These are phyloP conservation scores for Beauveria scarabaeidicola DNA, from an alignment of 2,329 filamentous ascomycete genomes.

Conservation along the genomic window DNA sequence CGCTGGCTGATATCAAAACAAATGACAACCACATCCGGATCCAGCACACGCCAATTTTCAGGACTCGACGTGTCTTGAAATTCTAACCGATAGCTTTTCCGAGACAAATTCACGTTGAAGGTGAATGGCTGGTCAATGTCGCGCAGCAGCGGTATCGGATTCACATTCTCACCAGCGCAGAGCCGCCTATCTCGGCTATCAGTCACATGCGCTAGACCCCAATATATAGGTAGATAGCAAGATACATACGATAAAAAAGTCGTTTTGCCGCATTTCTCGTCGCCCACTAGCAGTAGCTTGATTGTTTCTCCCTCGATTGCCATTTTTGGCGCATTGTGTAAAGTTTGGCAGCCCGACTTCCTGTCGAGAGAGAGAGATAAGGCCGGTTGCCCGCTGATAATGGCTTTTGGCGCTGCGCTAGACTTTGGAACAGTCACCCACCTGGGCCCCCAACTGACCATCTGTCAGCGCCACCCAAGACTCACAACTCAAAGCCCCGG, in stretches of 20 bases:
- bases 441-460: no score
- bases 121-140: constrained; percentile 54
- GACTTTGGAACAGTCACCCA: not conserved
- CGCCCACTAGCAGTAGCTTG: constrained; percentile 50
- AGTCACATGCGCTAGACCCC: not conserved
- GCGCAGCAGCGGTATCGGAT: constrained; percentile 40
- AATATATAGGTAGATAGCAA: not conserved
- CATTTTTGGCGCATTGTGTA: constrained; percentile 7
- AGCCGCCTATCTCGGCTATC: constrained; percentile 35
- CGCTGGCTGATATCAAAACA: constrained; percentile 56
- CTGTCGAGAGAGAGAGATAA: constrained; percentile 8
- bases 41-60: constrained; percentile 49
- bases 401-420: constrained; percentile 4
- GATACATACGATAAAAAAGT: constrained; percentile 51
- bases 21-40: constrained; percentile 49
- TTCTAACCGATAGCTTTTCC: constrained; percentile 41
- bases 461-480: not conserved
- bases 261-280: constrained; percentile 51
- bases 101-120: constrained; percentile 41
- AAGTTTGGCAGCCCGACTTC: not conserved
- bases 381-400: constrained; percentile 1
- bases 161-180: constrained; percentile 35
- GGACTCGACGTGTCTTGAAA: constrained; percentile 53
- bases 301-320: constrained; percentile 40
- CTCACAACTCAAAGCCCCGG: not conserved